Percentiles rank a stretch among this genome's conserved stretches.
Evolutionary conservation across 495 filamentous ascomycete genomes (phyloP).

Genomic region (Monascus purpureus): DNA sequence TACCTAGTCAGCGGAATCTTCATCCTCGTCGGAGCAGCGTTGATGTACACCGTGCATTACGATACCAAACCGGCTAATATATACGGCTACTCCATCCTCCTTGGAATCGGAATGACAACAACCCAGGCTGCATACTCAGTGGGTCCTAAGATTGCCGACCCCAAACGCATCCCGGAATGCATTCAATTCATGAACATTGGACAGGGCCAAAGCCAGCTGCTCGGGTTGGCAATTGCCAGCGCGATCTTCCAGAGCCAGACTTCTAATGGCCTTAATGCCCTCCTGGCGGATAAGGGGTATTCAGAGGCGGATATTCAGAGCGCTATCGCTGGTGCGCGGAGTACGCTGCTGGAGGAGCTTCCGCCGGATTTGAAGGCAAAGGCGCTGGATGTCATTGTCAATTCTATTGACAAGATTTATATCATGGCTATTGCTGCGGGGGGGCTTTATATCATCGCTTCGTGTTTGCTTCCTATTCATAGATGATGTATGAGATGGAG

Average conservation of each 20-base stretch:
- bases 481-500: too few species aligned
- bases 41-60: conserved; percentile 30
- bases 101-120: conserved; percentile 29
- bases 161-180: not conserved
- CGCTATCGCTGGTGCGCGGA: conserved; percentile 2
- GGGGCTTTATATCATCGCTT: conserved; percentile 1
- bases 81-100: conserved; percentile 40
- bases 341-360: conserved; percentile 1
- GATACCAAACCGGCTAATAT: conserved; percentile 21
- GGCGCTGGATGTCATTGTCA: conserved; percentile 2
- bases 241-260: conserved; percentile 1
- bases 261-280: not conserved
- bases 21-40: conserved; percentile 28
- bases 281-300: not conserved
- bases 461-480: too few species aligned
- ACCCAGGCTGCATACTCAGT: conserved; percentile 2
- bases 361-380: not conserved
- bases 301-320: conserved; percentile 2
- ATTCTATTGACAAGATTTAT: conserved; percentile 2
- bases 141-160: not conserved
- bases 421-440: conserved; percentile 4
- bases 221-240: conserved; percentile 2
- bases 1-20: conserved; percentile 33
- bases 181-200: conserved; percentile 2
- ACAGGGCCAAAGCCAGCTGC: not conserved